Evolutionary conservation across 1,139 yeast species (phyloP).

Genomic region (Scheffersomyces segobiensis): DNA sequence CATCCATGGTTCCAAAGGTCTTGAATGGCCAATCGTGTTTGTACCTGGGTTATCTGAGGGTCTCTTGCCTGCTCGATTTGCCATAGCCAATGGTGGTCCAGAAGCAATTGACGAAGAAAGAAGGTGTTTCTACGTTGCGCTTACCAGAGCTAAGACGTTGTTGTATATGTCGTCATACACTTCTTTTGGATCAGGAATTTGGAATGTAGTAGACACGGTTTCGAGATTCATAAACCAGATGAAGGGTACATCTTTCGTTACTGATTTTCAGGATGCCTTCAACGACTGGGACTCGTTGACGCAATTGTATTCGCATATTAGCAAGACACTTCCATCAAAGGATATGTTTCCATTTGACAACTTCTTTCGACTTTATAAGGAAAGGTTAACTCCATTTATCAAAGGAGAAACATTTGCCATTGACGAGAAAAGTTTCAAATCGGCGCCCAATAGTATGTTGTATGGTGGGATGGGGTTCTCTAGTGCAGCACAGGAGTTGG

Average conservation of each 20-base stretch:
- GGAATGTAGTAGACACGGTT: slow-evolving; percentile 19
- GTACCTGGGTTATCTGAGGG: slow-evolving; percentile 71
- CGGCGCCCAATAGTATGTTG: slow-evolving; percentile 1
- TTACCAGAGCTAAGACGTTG: slow-evolving; percentile 71
- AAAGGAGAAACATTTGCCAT: slow-evolving; percentile 13
- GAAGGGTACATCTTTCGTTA: slow-evolving; percentile 5
- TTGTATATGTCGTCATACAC: slow-evolving; percentile 38
- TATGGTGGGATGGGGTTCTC: slow-evolving; percentile 9
- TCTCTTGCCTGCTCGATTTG: slow-evolving; percentile 53
- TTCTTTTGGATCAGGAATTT: slow-evolving; percentile 18
- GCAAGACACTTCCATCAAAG: slow-evolving; percentile 7
- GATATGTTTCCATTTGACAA: slow-evolving; percentile 7
- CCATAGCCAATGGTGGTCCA: slow-evolving; percentile 29
- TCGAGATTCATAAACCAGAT: slow-evolving; percentile 34
- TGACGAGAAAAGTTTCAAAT: slow-evolving; percentile 5
- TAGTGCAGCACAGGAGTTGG: slow-evolving; percentile 12
- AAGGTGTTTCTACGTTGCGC: slow-evolving; percentile 82
- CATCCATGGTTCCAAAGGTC: slow-evolving; percentile 88
- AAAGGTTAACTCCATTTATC: slow-evolving; percentile 11
- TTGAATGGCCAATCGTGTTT: slow-evolving; percentile 93
- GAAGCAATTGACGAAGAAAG: slow-evolving; percentile 69
- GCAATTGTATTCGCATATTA: slow-evolving; percentile 18
- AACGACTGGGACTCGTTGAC: slow-evolving; percentile 12
- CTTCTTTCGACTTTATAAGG: slow-evolving; percentile 10
- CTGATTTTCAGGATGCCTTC: slow-evolving; percentile 19